Conservation (phyloP, 208 protist species). For the Leishmania aethiopica region DNA sequence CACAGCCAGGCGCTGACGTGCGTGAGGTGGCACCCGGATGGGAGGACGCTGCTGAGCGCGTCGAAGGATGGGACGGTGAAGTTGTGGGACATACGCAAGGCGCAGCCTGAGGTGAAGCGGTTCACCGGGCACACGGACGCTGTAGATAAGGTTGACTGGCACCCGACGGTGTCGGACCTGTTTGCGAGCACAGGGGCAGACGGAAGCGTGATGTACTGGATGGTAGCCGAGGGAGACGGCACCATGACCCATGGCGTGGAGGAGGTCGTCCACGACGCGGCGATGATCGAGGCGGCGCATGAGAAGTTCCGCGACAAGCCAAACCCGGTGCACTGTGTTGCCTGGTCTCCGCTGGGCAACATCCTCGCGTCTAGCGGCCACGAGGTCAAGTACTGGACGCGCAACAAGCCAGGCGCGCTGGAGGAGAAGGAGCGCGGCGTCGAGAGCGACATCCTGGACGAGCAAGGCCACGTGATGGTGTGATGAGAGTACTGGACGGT, state of each 20-base stretch:
- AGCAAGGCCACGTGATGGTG: conserved; percentile 16
- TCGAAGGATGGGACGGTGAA: conserved; percentile 81
- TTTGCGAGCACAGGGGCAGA: conserved; percentile 82
- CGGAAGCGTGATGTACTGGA: conserved; percentile 84
- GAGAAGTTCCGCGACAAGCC: conserved; percentile 80
- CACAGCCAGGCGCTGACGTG: conserved; percentile 82
- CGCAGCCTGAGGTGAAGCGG: conserved; percentile 71
- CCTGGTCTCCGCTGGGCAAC: conserved; percentile 85
- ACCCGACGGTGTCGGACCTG: conserved; percentile 72
- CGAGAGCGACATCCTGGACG: conserved; percentile 72
- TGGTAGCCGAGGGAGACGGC: conserved; percentile 77
- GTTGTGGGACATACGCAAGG: conserved; percentile 87
- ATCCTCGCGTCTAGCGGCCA: conserved; percentile 74
- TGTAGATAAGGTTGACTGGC: conserved; percentile 83
- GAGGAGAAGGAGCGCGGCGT: conserved; percentile 82
- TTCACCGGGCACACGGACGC: conserved; percentile 78
- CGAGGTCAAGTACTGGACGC: conserved; percentile 90
- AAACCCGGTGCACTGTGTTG: conserved; percentile 76
- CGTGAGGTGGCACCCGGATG: conserved; percentile 86
- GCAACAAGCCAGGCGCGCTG: conserved; percentile 85
- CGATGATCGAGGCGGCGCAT: conserved; percentile 75
- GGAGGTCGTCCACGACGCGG: conserved; percentile 60
- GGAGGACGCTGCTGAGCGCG: conserved; percentile 73
- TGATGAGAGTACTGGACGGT: background rate
- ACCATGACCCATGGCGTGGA: conserved; percentile 61